Evolutionary conservation across 2,329 filamentous ascomycete genomes (phyloP), one percentile per base, ranked within the genome.

Genomic region (Emergomyces orientalis): DNA sequence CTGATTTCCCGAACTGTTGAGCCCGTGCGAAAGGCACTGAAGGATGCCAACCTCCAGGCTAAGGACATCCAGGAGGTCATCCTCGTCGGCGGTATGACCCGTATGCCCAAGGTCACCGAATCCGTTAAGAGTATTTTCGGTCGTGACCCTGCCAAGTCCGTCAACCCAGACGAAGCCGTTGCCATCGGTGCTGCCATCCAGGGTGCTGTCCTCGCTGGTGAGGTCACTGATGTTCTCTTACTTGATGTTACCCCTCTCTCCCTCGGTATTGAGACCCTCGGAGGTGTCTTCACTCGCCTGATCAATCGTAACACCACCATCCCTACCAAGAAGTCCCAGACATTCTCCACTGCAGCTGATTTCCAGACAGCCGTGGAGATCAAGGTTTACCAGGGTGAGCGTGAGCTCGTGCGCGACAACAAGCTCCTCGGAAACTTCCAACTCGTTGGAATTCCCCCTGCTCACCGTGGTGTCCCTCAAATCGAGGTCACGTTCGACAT

Each of bases 251-350:
- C 93, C 68, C 93, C 93, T 70, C 86, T 97, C 45, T 97, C 93
- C 60, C 91, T 97, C 67, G 93, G 93, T 88, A 97, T 97, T 70
- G 93, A 97, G 87, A 97, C 93, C 63, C 88, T 96, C 39, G 93
- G 93, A 71, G 93, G 93, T 86, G 92, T 97, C 73, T 96, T 97
- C 85, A 97, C 93, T 67, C 91, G 91, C 75, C 80, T 97, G 78
- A 97, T 97, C 84, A 96, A 96, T 88, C 90, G 93, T 72, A 97
- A 97, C 86, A 97, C 93, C 74, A 97, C 93, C 69, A 97, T 97
- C 75, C 93, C 93, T 63, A 97, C 93, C 81, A 97, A 97, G 88
- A 97, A 97, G 84, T 97, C 92, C 14, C 91, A 97, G 82, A 87
- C 92, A 75, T 97, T 97, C 87, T 97, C 92, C 63, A 97, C 93